Percentiles rank a stretch among this genome's conserved stretches.
Evolutionary conservation across 306 rosid genomes (phyloP).

Genomic region (Fragaria iinumae): DNA sequence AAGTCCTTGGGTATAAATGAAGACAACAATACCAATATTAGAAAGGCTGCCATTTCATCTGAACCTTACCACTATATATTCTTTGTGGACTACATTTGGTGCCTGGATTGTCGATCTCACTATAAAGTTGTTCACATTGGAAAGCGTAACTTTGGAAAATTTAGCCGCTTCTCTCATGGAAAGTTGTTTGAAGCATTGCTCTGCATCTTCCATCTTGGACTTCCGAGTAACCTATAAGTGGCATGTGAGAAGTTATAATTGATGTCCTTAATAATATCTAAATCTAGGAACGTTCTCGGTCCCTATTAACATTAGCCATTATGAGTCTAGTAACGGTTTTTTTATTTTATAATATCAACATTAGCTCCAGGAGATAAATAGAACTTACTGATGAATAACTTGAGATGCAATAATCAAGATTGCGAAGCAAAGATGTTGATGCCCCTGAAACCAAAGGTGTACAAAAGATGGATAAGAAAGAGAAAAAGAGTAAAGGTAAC

Average conservation of each 20-base stretch:
- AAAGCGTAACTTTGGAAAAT: constrained; percentile 79
- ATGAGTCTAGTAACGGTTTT: neutral
- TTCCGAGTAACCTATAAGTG: constrained; percentile 61
- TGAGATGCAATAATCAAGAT: constrained; percentile 92
- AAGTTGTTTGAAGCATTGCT: constrained; percentile 82
- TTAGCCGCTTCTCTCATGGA: constrained; percentile 90
- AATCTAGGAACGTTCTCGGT: neutral
- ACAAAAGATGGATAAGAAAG: constrained; percentile 21
- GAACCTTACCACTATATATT: constrained; percentile 78
- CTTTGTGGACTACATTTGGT: constrained; percentile 72
- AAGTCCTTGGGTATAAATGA: neutral
- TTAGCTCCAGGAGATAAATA: constrained; percentile 21
- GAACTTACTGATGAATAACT: constrained; percentile 87
- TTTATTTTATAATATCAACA: neutral
- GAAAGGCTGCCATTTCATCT: constrained; percentile 6
- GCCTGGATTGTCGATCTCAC: constrained; percentile 64
- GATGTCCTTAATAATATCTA: constrained; percentile 4
- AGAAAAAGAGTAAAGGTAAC: neutral
- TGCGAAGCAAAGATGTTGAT: constrained; percentile 83
- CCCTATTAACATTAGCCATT: neutral
- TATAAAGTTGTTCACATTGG: constrained; percentile 72
- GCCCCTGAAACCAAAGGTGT: constrained; percentile 63
- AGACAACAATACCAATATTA: neutral
- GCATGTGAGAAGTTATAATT: constrained; percentile 21
- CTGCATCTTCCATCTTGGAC: constrained; percentile 66